Conservation (phyloP, 106 monocot genomes). For the Dendrobium chrysotoxum region DNA sequence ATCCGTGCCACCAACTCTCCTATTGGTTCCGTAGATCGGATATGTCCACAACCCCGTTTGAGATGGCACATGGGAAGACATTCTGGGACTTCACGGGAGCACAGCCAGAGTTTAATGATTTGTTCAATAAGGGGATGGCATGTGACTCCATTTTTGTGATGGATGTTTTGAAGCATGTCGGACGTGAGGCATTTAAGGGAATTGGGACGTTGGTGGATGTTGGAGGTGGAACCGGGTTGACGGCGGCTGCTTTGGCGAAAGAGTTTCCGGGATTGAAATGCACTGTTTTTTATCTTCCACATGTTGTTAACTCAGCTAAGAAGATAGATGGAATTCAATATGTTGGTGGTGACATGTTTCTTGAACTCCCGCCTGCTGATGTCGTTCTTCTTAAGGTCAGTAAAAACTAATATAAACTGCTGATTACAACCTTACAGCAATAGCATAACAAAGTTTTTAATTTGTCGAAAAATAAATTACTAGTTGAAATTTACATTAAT, state of each 20-base stretch:
- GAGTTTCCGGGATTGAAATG: constrained; percentile 18
- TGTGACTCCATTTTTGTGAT: constrained; percentile 12
- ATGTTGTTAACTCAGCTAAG: constrained; percentile 10
- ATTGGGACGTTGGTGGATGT: constrained; percentile 19
- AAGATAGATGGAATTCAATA: constrained; percentile 6
- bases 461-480: too few species aligned
- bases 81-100: too few species aligned
- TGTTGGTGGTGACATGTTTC: constrained; percentile 33
- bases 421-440: too few species aligned
- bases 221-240: constrained; percentile 15
- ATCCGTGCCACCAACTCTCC: neutral
- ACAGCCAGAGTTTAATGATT: neutral
- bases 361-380: constrained; percentile 21
- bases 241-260: constrained; percentile 4
- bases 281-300: constrained; percentile 22
- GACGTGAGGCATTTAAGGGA: neutral
- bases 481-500: too few species aligned
- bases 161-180: neutral
- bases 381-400: constrained; percentile 29
- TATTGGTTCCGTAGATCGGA: neutral
- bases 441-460: neutral
- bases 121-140: constrained; percentile 9
- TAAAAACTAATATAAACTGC: too few species aligned
- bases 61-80: constrained; percentile 6
- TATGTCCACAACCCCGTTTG: neutral